Evolutionary conservation across 2,329 filamentous ascomycete species (phyloP), one percentile per base, ranked within the genome.

Genomic region (Aaosphaeria pasadenensis): DNA sequence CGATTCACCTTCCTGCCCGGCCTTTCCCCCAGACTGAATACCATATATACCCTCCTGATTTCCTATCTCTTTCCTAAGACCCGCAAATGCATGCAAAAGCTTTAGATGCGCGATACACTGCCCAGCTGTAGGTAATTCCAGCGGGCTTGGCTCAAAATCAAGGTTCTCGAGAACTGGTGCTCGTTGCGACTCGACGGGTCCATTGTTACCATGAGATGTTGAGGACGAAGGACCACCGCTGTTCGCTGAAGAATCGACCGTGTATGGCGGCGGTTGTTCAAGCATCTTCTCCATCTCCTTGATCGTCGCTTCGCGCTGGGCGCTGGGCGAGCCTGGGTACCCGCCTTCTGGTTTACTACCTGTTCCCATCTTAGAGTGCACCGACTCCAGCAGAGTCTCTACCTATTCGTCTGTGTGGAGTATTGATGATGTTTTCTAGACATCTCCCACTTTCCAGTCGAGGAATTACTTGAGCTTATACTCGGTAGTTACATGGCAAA

Each of bases 51-150:
- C 84, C 57, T 90, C 83, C 0, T 72, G 80, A 46, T 81, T 84
- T 5, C 84, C 85, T 13, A 91, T 69, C 13, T 82, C 78, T 49
- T 89, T 83, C 52, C 85, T 86, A 46, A 92, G 70, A 32, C 77
- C 77, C 54, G 88, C 80, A 48, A 92, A 78, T 7, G 84, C 81
- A 45, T 83, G 80, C 1, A 92, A 75, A 1, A 92, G 74, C 64
- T 89, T 89, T 30, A 92, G 76, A 64, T 94, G 89, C 1, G 82
- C 85, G 24, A 89, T 78, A 54, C 86, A 89, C 24, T 47, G 33
- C 5, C 39, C 30, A n/a, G 45, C 29, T n/a, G 45, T 43, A 11
- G 45, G 45, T 7, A 47, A 24, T 39, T 47, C 39, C 17, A 47
- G 28, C 28, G 40, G 45, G 30, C 45, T 47, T 9, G 45, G 45